Evolutionary conservation across 176 grass and related monocot genomes (phyloP).

Genomic region (Typha latifolia): DNA sequence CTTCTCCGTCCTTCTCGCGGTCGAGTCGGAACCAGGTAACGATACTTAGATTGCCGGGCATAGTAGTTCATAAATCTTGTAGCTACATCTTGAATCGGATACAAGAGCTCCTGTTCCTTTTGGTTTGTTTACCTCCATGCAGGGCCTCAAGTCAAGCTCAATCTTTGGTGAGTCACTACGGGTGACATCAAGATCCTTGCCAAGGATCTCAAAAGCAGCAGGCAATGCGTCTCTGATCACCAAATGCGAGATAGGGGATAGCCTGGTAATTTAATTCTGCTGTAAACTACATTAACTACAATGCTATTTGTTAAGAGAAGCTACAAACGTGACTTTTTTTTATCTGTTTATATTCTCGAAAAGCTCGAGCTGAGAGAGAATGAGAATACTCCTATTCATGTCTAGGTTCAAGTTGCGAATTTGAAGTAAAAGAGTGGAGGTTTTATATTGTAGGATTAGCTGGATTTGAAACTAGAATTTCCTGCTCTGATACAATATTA

Average conservation of each 20-base stretch:
- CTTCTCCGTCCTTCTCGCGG: conserved; percentile 41
- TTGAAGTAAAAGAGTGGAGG: too few relatives aligned
- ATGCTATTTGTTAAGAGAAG: background rate
- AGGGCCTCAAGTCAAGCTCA: conserved; percentile 34
- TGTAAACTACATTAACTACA: too few relatives aligned
- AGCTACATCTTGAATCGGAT: background rate
- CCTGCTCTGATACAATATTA: background rate
- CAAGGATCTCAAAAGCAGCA: conserved; percentile 30
- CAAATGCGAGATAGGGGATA: conserved; percentile 87
- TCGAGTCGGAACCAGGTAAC: conserved; percentile 37
- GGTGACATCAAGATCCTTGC: conserved; percentile 28
- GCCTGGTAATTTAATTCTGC: conserved; percentile 30
- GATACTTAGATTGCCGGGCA: background rate
- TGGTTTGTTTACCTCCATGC: background rate
- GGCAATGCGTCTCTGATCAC: conserved; percentile 39
- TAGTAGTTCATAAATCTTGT: background rate
- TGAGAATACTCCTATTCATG: background rate
- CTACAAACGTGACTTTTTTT: background rate
- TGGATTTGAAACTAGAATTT: background rate
- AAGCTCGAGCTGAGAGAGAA: too few relatives aligned
- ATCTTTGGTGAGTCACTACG: conserved; percentile 61
- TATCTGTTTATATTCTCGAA: background rate
- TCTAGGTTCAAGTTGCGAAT: background rate
- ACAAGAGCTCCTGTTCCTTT: conserved; percentile 17
- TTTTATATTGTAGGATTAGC: background rate